Percentiles rank a stretch among this genome's conserved stretches.
Conservation (phyloP, 2,329 filamentous ascomycete species). For the Alternaria triticina region DNA sequence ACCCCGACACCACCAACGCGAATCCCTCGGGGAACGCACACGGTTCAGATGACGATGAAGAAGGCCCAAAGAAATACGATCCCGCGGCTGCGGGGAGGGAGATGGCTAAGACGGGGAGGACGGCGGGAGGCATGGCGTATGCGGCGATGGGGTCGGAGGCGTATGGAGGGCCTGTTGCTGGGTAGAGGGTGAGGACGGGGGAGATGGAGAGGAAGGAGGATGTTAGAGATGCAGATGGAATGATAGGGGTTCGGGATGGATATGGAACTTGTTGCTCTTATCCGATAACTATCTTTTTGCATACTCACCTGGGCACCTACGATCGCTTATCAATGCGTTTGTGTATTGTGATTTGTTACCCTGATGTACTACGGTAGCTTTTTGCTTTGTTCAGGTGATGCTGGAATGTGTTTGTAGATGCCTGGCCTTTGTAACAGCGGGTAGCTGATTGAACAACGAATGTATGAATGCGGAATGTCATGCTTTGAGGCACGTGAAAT, state of each 20-base stretch:
- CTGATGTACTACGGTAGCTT: background rate
- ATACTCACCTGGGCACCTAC: background rate
- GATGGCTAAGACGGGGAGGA: background rate
- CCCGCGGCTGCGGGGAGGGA: background rate
- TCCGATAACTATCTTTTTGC: too few species aligned
- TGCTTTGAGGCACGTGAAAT: background rate
- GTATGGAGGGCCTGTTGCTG: background rate
- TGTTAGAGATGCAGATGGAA: background rate
- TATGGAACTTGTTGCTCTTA: too few species aligned
- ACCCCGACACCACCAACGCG: background rate
- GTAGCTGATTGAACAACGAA: background rate
- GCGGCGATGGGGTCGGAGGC: background rate
- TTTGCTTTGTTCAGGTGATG: background rate
- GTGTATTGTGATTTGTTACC: background rate
- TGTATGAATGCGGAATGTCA: background rate
- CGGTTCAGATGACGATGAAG: background rate
- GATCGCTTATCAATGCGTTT: background rate
- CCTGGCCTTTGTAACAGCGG: background rate
- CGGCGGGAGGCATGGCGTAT: background rate
- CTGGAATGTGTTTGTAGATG: background rate
- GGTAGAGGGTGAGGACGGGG: background rate
- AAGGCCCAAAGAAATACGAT: background rate
- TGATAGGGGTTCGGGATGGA: too few species aligned
- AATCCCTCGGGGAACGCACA: background rate
- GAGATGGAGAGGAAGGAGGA: background rate